A percentile compares a stretch with the other conserved stretches of the same genome.
These are phyloP conservation scores for Globisporangium abappressorium DNA, from an alignment of 352 stramenopile genomes.

Conservation along the genomic window DNA sequence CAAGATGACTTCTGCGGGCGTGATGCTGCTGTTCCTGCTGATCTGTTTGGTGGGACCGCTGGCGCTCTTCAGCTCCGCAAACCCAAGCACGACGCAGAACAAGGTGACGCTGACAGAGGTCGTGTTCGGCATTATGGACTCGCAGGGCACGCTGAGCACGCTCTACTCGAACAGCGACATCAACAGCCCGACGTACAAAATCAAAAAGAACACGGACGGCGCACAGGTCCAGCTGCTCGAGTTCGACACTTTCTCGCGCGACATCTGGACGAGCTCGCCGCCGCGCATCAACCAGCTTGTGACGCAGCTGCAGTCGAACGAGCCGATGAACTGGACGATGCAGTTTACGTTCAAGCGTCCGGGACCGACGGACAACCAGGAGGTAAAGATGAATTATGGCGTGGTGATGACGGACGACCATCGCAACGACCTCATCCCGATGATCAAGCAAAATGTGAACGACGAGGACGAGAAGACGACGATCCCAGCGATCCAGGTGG, in stretches of 20 bases:
- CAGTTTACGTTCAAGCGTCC: conserved; percentile 65
- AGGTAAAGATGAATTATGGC: conserved; percentile 51
- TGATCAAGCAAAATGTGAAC: conserved; percentile 65
- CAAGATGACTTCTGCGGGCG: conserved; percentile 69
- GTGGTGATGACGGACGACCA: conserved; percentile 49
- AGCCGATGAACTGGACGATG: conserved; percentile 72
- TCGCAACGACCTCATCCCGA: conserved; percentile 58
- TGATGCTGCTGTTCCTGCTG: conserved; percentile 79
- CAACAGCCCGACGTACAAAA: conserved; percentile 65
- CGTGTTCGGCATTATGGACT: conserved; percentile 70
- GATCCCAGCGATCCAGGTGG: conserved; percentile 45
- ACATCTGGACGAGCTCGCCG: conserved; percentile 74
- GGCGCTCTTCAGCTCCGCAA: conserved; percentile 84
- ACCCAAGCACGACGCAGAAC: conserved; percentile 77
- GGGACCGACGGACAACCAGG: conserved; percentile 56
- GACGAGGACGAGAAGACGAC: conserved; percentile 26
- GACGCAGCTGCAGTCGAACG: conserved; percentile 61
- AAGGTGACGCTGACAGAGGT: conserved; percentile 59
- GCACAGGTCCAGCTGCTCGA: conserved; percentile 75
- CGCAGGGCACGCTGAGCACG: conserved; percentile 68
- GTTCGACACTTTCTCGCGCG: conserved; percentile 72
- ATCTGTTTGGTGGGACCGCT: conserved; percentile 76
- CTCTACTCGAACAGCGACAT: conserved; percentile 74
- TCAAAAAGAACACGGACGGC: conserved; percentile 67
- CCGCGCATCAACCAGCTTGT: conserved; percentile 72